Base-by-base conservation (phyloP, 305 asterid genomes). In the Fraxinus floribunda region DNA sequence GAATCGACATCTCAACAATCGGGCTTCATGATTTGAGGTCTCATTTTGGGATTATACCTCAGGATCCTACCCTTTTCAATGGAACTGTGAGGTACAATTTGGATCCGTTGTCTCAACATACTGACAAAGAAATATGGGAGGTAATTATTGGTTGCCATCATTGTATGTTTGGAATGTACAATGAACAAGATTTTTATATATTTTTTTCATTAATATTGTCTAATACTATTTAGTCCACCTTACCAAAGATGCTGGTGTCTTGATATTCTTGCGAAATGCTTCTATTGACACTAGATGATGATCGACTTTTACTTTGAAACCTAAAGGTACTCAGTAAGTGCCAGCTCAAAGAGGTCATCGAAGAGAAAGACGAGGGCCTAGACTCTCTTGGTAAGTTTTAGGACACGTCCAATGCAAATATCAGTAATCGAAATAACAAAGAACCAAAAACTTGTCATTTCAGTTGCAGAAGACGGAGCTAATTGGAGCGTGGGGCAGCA, bases 401-500 rank as follows among this genome's bases (percentile, higher is more conserved):
- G 13, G 9, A 39, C 24, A 30, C 3, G 15, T 46, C 0, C 5
- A 16, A 2, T 46, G 79, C 39, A 44, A 13, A 30, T 46, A 24
- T 32, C 62, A 3, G 68, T 29, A 44, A 46, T 1, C 4, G 2
- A 7, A 41, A 30, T 41, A 39, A 10, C 36, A 9, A 3, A 35
- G 35, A 8, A 78, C 52, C 29, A 39, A 57, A 71, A 72, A 78
- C 39, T 77, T 39, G 60, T 81, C 66, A 74, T 85, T 80, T 41
- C 92, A 96, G 98, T 96, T 82, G 90, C 91, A 77, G 97, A 96
- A 83, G 98, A 96, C 83, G 98, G 98, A 76, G 91, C 97, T 16
- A 96, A 96, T 83, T 94, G 99, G 99, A 96, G 99, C 88, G 91
- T 96, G 98, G 99, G 98, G 79, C 98, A 94, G 73, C 83, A 98